A percentile compares a stretch with the other conserved stretches of the same genome.
These are phyloP conservation scores for Protomyces macrosporus DNA, from an alignment of 1,139 yeast genomes.

Conservation along the genomic window DNA sequence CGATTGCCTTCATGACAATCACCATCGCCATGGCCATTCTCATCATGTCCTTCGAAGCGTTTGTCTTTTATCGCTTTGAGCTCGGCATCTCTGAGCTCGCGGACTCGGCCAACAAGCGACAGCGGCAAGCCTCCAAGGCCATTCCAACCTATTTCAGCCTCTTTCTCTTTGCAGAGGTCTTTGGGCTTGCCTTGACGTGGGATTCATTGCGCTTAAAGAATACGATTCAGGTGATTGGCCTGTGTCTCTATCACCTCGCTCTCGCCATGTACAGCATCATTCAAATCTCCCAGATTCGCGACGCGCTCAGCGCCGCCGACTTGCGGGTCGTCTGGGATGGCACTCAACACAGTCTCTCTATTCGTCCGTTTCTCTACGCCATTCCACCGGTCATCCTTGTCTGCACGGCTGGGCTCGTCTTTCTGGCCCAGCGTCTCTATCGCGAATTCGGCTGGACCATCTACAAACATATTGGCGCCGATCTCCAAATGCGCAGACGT, in stretches of 20 bases:
- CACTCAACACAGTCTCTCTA: conserved; percentile 31
- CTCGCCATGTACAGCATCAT: conserved; percentile 51
- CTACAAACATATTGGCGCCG: conserved; percentile 52
- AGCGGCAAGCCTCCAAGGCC: conserved; percentile 35
- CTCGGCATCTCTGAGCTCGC: conserved; percentile 5
- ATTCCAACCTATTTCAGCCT: conserved; percentile 43
- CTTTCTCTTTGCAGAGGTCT: conserved; percentile 47
- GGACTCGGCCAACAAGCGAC: conserved; percentile 16
- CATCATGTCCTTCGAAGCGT: conserved; percentile 36
- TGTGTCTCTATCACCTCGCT: conserved; percentile 47
- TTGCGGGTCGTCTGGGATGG: conserved; percentile 1
- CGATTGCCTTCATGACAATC: conserved; percentile 31
- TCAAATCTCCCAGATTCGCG: conserved; percentile 46
- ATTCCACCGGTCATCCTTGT: conserved; percentile 46
- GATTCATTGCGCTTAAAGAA: conserved; percentile 47
- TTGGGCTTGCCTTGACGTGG: conserved; percentile 44
- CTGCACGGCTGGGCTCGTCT: conserved; percentile 42
- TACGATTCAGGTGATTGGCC: conserved; percentile 42
- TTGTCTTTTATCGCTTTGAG: conserved; percentile 37
- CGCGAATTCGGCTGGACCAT: conserved; percentile 49
- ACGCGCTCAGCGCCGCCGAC: not conserved
- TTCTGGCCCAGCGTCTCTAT: conserved; percentile 41
- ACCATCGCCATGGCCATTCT: conserved; percentile 34
- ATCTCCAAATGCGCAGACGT: conserved; percentile 43
- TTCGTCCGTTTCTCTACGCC: conserved; percentile 45